These are phyloP conservation scores for Candida alai DNA, from an alignment of 805 yeast species.

Conservation along the genomic window DNA sequence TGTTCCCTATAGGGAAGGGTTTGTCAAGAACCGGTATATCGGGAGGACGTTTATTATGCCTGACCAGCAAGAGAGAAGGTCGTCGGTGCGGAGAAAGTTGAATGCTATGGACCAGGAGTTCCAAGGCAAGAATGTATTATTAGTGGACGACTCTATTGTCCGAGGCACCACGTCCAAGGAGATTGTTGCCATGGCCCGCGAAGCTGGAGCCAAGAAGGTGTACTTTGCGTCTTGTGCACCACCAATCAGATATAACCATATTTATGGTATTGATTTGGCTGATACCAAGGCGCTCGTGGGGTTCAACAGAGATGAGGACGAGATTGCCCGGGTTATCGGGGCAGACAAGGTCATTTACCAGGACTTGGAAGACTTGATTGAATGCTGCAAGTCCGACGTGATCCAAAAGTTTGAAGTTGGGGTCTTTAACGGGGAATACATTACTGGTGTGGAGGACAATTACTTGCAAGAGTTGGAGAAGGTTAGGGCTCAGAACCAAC, in stretches of 20 bases:
- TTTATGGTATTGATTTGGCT: slow-evolving; percentile 96
- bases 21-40: slow-evolving; percentile 92
- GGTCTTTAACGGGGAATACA: slow-evolving; percentile 90
- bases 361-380: slow-evolving; percentile 74
- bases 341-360: slow-evolving; percentile 93
- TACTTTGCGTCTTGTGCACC: slow-evolving; percentile 97
- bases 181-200: slow-evolving; percentile 96
- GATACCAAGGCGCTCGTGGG: slow-evolving; percentile 94
- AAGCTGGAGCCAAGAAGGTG: slow-evolving; percentile 95
- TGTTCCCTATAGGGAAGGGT: slow-evolving; percentile 92
- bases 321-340: slow-evolving; percentile 73
- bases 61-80: slow-evolving; percentile 88
- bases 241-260: slow-evolving; percentile 93
- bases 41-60: slow-evolving; percentile 99
- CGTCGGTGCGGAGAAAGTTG: slow-evolving; percentile 89
- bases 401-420: slow-evolving; percentile 85
- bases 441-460: slow-evolving; percentile 88
- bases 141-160: slow-evolving; percentile 96
- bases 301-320: slow-evolving; percentile 67
- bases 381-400: slow-evolving; percentile 58
- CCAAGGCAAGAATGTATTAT: slow-evolving; percentile 73
- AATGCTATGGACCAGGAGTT: slow-evolving; percentile 97
- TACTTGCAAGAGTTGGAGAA: slow-evolving; percentile 79
- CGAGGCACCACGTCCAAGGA: slow-evolving; percentile 97
- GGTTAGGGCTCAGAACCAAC: slow-evolving; percentile 74